Evolutionary conservation across 2,329 filamentous ascomycete genomes (phyloP).

Genomic region (Diaporthe sp.): DNA sequence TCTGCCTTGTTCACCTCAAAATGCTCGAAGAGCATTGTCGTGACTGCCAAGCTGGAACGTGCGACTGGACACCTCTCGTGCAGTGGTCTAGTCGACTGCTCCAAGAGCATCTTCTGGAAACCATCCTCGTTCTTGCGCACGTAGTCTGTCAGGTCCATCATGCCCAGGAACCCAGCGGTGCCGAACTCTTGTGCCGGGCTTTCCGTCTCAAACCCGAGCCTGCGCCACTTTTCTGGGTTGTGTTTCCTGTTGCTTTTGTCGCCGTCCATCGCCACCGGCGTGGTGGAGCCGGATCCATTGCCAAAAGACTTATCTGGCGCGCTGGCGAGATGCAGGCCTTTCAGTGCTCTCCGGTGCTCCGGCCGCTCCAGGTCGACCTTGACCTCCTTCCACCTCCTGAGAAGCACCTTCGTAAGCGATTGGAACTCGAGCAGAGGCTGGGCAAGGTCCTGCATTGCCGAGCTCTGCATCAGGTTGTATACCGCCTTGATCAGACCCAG

Average conservation of each 20-base stretch:
- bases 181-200: slow-evolving; percentile 89
- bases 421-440: slow-evolving; percentile 95
- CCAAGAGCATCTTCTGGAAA: slow-evolving; percentile 91
- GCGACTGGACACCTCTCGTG: slow-evolving; percentile 88
- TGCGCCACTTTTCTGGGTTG: slow-evolving; percentile 92
- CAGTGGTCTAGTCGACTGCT: slow-evolving; percentile 82
- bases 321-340: slow-evolving; percentile 87
- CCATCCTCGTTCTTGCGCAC: slow-evolving; percentile 91
- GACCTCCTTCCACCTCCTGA: slow-evolving; percentile 90
- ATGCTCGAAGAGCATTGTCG: slow-evolving; percentile 91
- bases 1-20: slow-evolving; percentile 93
- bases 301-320: slow-evolving; percentile 71
- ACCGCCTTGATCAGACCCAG: slow-evolving; percentile 93
- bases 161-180: slow-evolving; percentile 86
- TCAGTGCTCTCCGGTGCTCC: slow-evolving; percentile 89
- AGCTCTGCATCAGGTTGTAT: slow-evolving; percentile 94
- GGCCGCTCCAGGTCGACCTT: slow-evolving; percentile 86
- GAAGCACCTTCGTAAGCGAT: slow-evolving; percentile 86
- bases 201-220: slow-evolving; percentile 92
- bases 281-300: slow-evolving; percentile 56
- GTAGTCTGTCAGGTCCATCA: slow-evolving; percentile 98
- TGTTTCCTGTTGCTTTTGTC: slow-evolving; percentile 77
- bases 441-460: slow-evolving; percentile 89
- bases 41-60: slow-evolving; percentile 87
- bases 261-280: slow-evolving; percentile 48